These are phyloP conservation scores for Hibiscus syriacus DNA, from an alignment of 345 rosid genomes.

Conservation along the genomic window DNA sequence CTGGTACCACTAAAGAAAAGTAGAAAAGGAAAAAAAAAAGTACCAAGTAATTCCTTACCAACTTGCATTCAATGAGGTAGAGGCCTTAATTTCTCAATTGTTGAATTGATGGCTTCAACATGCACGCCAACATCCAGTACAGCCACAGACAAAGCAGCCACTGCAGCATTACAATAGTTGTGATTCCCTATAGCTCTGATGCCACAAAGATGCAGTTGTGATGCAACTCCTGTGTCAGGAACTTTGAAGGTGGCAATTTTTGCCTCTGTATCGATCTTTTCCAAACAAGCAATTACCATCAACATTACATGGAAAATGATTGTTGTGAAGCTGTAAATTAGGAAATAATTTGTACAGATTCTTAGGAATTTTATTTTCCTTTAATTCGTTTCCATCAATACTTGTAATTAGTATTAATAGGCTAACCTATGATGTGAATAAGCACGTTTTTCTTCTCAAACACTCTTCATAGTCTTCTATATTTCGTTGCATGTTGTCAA, in stretches of 20 bases:
- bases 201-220: constrained; percentile 18
- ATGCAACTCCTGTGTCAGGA: constrained; percentile 20
- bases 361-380: too few species aligned
- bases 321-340: too few species aligned
- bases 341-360: too few species aligned
- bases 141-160: constrained; percentile 31
- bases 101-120: constrained; percentile 17
- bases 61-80: constrained; percentile 29
- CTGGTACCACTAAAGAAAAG: too few species aligned
- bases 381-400: too few species aligned
- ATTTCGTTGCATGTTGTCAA: too few species aligned
- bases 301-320: not conserved
- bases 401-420: too few species aligned
- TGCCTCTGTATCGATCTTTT: constrained; percentile 25
- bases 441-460: too few species aligned
- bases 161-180: constrained; percentile 30
- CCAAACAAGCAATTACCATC: constrained; percentile 1
- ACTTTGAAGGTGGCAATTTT: constrained; percentile 22
- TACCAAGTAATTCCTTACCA: constrained; percentile 12
- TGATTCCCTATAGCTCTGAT: constrained; percentile 24
- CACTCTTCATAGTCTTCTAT: too few species aligned
- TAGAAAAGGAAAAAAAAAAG: not conserved
- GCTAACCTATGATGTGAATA: too few species aligned
- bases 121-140: constrained; percentile 24
- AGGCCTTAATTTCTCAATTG: constrained; percentile 20